Evolutionary conservation across 495 filamentous ascomycete genomes (phyloP), one percentile per base, ranked within the genome.

Genomic region (Amphirosellinia nigrospora): DNA sequence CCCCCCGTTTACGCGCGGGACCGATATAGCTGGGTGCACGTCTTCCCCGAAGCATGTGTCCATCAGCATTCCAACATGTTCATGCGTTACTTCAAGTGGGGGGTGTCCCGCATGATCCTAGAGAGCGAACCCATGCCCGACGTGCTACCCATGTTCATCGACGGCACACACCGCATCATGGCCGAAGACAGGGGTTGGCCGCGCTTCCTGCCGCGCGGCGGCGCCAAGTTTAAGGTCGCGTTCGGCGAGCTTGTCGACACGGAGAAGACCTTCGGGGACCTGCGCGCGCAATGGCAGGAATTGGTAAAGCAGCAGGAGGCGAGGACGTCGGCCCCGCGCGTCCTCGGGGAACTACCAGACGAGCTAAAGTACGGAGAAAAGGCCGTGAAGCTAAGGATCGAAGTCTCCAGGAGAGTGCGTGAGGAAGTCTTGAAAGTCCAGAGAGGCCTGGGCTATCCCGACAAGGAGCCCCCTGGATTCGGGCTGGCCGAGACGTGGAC

Each of bases 31-130:
- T 98, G 95, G 96, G 82, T 98, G 3, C 96, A 99, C 80, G 91
- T 98, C 52, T 99, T 98, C 81, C 96, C 96, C 43, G 96, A 99
- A 79, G 96, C 94, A 16, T 91, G 90, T 71, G 92, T 97, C 28
- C 94, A 98, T 80, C 96, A 99, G 82, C 89, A 94, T 66, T 88
- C 91, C 3, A 79, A 85, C 38, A 89, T 90, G 71, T 88, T 89
- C 43, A 91, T 98, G 87, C 91, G 95, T 13, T 99, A 99, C 82
- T 97, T 97, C 87, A 97, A 96, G 79, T 99, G 96, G 96, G 96
- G 96, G 7, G 83, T 98, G 8, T 91, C 94, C 5, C 88, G 96
- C 1, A 82, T 97, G 45, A 95, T 99, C 62, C 86, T 99, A 11
- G 96, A 99, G 78, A 83, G 90, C 58, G 92, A 93, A 32, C 91